Evolutionary conservation across 1,284 basidiomycete species (phyloP), one percentile per base, ranked within the genome.

Genomic region (Mrakiaceae sp.): DNA sequence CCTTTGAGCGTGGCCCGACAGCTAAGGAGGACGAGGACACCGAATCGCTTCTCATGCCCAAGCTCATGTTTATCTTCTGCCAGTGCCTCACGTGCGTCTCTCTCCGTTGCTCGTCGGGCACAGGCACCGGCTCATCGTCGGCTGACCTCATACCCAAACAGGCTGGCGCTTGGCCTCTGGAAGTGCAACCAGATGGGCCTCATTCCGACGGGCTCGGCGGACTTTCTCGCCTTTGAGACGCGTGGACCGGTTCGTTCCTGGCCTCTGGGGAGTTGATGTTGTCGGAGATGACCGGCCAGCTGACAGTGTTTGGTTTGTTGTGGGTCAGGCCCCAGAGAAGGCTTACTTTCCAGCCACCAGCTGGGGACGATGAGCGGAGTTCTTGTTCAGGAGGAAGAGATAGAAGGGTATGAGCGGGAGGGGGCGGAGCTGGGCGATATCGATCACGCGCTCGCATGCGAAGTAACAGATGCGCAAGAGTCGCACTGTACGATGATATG

Each of bases 101-200:
- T 10, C 46, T 7, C n/a, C 47, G 44, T 42, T 39, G 5, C 43
- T 58, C 6, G 14, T 44, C 48, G 10, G 4, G n/a, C 52, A 12
- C 39, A 12, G 27, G 27, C 11, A 12, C n/a, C n/a, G 10, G 10
- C 58, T 62, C 48, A 10, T 59, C 40, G 14, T 48, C 44, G 12
- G 10, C 14, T 54, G 7, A 16, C 48, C 27, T 46, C 27, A 5
- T 50, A 27, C 58, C 16, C 43, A 63, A 81, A 1, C 81, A 85
- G 71, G 1, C 80, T 94, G 27, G 82, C 79, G 4, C 83, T 94
- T 46, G 91, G 91, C 0, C 76, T 94, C 47, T 95, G 87, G 85
- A 95, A 95, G 75, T 93, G 90, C 76, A 84, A 84, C 58, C 83
- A 85, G 0, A 92, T 95, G 90, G 91, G 91, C 2, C 79, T 95